phyloP scores from a whole-genome alignment of 2,329 filamentous ascomycete genomes.

The Diaporthe velutina region DNA sequence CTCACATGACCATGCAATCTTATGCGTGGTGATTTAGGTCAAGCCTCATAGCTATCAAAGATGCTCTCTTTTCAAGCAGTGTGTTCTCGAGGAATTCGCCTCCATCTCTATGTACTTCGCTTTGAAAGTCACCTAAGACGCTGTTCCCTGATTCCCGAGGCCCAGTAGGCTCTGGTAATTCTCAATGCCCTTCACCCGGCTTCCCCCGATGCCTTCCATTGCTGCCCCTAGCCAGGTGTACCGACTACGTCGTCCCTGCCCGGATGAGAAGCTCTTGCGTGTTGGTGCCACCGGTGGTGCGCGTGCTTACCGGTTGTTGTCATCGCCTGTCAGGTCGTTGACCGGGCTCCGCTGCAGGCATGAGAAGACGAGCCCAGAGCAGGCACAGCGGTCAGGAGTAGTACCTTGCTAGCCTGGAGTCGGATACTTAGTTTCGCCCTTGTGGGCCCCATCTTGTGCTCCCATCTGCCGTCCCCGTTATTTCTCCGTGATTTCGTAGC shows the following conservation, averaged over 20 bases:
- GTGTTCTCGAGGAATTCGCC: neutral
- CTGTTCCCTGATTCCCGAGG: neutral
- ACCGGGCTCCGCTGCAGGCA: too few species aligned
- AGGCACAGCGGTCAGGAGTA: too few species aligned
- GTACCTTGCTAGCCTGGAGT: too few species aligned
- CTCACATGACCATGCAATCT: neutral
- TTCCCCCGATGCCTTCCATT: neutral
- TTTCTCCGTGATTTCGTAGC: neutral
- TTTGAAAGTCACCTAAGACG: neutral
- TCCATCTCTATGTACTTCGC: neutral
- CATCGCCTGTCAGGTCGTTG: too few species aligned
- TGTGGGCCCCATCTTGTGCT: neutral
- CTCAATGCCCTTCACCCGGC: neutral
- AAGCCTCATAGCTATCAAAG: neutral
- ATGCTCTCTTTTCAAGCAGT: neutral
- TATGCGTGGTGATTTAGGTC: rapidly evolving
- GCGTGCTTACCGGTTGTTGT: neutral
- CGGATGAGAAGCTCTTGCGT: too few species aligned
- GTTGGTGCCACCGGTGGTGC: too few species aligned
- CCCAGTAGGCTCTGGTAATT: neutral
- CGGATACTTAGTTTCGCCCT: neutral
- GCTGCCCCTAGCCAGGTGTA: neutral
- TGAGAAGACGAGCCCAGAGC: neutral
- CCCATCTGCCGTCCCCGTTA: neutral
- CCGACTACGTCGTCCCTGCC: neutral